Conservation (phyloP, 1,139 yeast species). For the Candida dubliniensis region DNA sequence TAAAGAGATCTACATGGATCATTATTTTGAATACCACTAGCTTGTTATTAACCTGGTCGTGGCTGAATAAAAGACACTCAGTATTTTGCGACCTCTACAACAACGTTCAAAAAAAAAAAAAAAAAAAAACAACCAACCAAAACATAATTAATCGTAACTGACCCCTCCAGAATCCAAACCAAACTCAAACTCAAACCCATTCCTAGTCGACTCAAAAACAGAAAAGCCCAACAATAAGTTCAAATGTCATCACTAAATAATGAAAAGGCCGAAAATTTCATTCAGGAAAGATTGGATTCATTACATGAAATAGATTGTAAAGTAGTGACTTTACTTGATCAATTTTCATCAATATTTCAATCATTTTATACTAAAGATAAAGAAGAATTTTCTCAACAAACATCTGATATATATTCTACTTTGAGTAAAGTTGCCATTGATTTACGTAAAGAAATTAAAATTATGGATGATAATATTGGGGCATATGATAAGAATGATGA, state of each 20-base stretch:
- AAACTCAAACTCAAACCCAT: too few relatives aligned
- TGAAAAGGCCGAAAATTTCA: conserved; percentile 28
- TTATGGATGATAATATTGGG: conserved; percentile 59
- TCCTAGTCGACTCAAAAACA: neutral
- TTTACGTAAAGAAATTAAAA: conserved; percentile 55
- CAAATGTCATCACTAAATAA: conserved; percentile 12
- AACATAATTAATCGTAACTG: neutral
- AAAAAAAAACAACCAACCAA: too few relatives aligned
- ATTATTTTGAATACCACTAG: too few relatives aligned
- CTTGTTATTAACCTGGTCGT: too few relatives aligned
- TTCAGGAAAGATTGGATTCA: conserved; percentile 47
- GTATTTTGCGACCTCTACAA: too few relatives aligned
- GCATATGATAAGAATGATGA: conserved; percentile 45
- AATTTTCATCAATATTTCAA: conserved; percentile 39
- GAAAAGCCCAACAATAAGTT: conserved; percentile 1
- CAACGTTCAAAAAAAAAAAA: too few relatives aligned
- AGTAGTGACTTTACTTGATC: conserved; percentile 45
- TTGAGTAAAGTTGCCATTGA: conserved; percentile 46
- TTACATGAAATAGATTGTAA: conserved; percentile 44
- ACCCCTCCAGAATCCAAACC: neutral
- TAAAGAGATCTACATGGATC: too few relatives aligned
- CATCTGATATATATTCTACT: conserved; percentile 34
- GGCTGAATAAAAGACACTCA: too few relatives aligned
- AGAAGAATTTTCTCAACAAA: conserved; percentile 28
- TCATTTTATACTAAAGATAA: conserved; percentile 32